Evolutionary conservation across 768 basidiomycete genomes (phyloP).

Genomic region (Saitozyma podzolica): DNA sequence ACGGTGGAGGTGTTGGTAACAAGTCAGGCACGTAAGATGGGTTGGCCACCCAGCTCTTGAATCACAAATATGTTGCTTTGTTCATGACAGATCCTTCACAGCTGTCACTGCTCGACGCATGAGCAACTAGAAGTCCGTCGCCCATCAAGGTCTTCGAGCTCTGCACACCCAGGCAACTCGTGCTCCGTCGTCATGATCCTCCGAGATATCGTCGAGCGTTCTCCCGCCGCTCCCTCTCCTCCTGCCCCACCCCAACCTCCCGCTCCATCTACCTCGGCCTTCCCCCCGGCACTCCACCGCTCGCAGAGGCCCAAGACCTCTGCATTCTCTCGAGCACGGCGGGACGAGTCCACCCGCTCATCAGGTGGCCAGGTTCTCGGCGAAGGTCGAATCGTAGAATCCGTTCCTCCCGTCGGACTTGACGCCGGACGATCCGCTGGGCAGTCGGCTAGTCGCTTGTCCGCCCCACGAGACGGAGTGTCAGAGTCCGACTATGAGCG

Average conservation of each 20-base stretch:
- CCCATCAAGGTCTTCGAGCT: too few relatives aligned
- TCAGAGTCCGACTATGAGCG: conserved; percentile 17
- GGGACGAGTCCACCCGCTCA: background rate
- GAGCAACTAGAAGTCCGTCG: too few relatives aligned
- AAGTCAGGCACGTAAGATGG: too few relatives aligned
- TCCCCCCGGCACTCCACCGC: conserved; percentile 11
- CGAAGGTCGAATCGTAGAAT: background rate
- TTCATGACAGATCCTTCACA: too few relatives aligned
- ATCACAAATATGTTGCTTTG: too few relatives aligned
- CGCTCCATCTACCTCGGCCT: conserved; percentile 54
- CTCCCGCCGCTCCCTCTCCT: conserved; percentile 18
- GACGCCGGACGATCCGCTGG: background rate
- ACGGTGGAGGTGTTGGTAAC: too few relatives aligned
- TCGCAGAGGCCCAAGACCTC: background rate
- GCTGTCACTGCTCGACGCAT: too few relatives aligned
- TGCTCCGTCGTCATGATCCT: conserved; percentile 21
- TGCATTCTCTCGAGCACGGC: background rate
- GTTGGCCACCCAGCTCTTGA: too few relatives aligned
- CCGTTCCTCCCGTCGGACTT: background rate
- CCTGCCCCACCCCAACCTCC: conserved; percentile 41
- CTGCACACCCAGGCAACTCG: too few relatives aligned
- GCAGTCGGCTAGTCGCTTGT: background rate
- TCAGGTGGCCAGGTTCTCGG: background rate
- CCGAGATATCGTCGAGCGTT: conserved; percentile 35
- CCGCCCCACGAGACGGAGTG: too few relatives aligned